Conservation (phyloP, 371 early-diverging fungal genomes). For the Nematocida sp. region DNA sequence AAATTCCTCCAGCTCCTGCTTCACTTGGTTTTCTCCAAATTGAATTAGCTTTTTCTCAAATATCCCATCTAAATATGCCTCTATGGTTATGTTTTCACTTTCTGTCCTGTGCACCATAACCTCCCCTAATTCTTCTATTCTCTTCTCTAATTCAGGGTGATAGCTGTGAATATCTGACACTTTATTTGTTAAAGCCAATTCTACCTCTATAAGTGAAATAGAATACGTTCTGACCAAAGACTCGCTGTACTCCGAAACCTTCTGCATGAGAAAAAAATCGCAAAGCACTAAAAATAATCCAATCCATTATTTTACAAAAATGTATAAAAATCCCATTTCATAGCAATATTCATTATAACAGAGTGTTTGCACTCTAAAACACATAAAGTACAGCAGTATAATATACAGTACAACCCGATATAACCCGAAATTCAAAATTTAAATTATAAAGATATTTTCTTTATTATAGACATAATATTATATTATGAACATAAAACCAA, state of each 20-base stretch:
- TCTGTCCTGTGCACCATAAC: conserved; percentile 10
- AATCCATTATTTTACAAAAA: no score
- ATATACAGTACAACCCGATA: no score
- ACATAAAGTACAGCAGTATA: no score
- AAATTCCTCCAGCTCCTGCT: background rate
- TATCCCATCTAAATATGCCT: conserved; percentile 38
- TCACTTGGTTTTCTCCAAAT: conserved; percentile 36
- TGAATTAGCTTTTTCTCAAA: conserved; percentile 46
- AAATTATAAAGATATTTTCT: no score
- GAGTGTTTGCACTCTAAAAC: no score
- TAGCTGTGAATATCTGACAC: conserved; percentile 27
- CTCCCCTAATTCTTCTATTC: conserved; percentile 39
- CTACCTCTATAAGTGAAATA: conserved; percentile 30
- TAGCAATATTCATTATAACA: no score
- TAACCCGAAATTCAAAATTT: no score
- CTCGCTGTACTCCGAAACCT: conserved; percentile 10
- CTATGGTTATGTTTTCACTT: conserved; percentile 25
- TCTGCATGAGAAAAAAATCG: conserved; percentile 27
- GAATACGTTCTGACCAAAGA: conserved; percentile 31
- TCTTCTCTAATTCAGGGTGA: conserved; percentile 51
- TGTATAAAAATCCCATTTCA: no score
- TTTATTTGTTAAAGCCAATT: conserved; percentile 20
- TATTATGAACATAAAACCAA: background rate
- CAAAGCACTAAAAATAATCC: background rate
- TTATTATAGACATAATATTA: no score